A percentile compares a stretch with the other conserved stretches of the same genome.
These are phyloP conservation scores for Wickerhamomyces sp. DNA, from an alignment of 1,139 yeast genomes.

Conservation along the genomic window DNA sequence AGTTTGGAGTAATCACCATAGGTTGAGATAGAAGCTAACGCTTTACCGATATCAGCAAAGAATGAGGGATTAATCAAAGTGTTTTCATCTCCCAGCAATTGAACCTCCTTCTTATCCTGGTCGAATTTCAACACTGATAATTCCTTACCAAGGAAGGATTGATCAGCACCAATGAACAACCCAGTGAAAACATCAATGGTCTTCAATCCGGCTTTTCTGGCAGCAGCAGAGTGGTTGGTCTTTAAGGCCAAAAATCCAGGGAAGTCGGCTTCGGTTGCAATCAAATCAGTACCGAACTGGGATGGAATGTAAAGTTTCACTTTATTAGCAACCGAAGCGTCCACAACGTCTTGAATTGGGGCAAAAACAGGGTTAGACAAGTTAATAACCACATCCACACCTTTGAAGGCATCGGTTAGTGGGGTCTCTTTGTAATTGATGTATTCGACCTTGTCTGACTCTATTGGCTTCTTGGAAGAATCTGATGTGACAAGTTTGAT, in stretches of 20 bases:
- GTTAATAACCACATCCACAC: conserved; percentile 48
- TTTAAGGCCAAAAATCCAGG: conserved; percentile 38
- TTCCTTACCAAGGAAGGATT: conserved; percentile 21
- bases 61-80: conserved; percentile 32
- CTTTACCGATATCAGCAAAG: conserved; percentile 43
- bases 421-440: conserved; percentile 31
- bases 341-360: conserved; percentile 27
- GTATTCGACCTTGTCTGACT: conserved; percentile 38
- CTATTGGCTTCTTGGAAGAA: conserved; percentile 34
- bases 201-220: conserved; percentile 45
- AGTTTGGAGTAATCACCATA: conserved; percentile 31
- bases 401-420: conserved; percentile 35
- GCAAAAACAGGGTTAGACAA: conserved; percentile 29
- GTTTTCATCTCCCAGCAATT: conserved; percentile 39
- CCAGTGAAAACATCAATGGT: conserved; percentile 43
- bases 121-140: conserved; percentile 30
- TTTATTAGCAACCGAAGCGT: conserved; percentile 35
- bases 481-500: conserved; percentile 40
- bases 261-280: conserved; percentile 23
- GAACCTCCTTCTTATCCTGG: conserved; percentile 31
- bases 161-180: conserved; percentile 29
- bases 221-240: conserved; percentile 33
- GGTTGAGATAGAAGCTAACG: conserved; percentile 39
- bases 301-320: conserved; percentile 58
- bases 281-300: conserved; percentile 50